These are phyloP conservation scores for Ailanthus altissimus DNA, from an alignment of 345 rosid genomes.

Conservation along the genomic window DNA sequence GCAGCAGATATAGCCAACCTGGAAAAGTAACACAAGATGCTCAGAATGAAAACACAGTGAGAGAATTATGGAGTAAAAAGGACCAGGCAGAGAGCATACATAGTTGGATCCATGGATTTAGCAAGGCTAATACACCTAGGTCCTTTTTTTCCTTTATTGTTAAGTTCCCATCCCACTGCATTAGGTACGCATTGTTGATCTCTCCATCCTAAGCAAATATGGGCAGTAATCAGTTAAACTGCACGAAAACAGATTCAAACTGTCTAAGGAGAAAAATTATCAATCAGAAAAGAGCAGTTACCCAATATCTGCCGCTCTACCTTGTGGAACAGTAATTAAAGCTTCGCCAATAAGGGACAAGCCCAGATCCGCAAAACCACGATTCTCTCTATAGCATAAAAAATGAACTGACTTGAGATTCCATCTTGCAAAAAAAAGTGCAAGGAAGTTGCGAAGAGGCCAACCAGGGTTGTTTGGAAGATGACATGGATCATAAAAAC, in stretches of 20 bases:
- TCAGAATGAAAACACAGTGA: slow-evolving; percentile 20
- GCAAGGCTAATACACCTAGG: slow-evolving; percentile 79
- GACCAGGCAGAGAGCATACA: slow-evolving; percentile 37
- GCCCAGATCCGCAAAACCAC: slow-evolving; percentile 81
- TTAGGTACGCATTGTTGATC: slow-evolving; percentile 51
- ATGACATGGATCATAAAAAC: slow-evolving; percentile 92
- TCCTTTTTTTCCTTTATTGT: slow-evolving; percentile 49
- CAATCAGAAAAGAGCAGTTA: slow-evolving; percentile 29
- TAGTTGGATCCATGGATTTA: slow-evolving; percentile 89
- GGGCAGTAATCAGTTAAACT: slow-evolving; percentile 9
- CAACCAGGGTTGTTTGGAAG: slow-evolving; percentile 91
- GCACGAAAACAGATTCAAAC: slow-evolving; percentile 5
- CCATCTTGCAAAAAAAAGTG: slow-evolving; percentile 76
- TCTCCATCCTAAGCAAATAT: slow-evolving; percentile 46
- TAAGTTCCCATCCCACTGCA: slow-evolving; percentile 92
- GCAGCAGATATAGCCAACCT: slow-evolving; percentile 92
- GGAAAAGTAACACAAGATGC: slow-evolving; percentile 19
- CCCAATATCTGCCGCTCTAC: slow-evolving; percentile 50
- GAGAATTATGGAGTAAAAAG: slow-evolving; percentile 7
- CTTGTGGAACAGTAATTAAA: slow-evolving; percentile 55
- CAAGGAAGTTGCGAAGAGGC: slow-evolving; percentile 93
- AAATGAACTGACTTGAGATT: slow-evolving; percentile 61
- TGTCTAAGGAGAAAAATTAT: slow-evolving; percentile 10
- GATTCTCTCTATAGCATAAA: slow-evolving; percentile 87
- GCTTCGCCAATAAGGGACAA: slow-evolving; percentile 88